Evolutionary conservation across 164 flowering plant genomes (phyloP).

Genomic region (Malania oleifera): DNA sequence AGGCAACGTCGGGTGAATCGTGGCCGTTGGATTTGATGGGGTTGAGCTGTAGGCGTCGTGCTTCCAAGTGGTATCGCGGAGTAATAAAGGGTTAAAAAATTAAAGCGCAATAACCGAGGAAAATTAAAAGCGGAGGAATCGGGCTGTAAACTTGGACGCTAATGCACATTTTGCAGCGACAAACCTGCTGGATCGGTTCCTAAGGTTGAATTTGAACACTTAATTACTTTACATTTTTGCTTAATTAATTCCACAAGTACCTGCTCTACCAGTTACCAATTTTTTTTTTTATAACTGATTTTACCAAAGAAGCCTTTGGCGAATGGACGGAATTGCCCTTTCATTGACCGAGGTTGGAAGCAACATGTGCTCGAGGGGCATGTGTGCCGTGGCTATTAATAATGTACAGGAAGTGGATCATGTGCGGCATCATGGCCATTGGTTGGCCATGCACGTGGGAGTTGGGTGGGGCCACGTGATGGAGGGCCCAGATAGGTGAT

Average conservation of each 20-base stretch:
- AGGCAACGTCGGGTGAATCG: slow-evolving; percentile 21
- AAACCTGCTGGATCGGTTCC: slow-evolving; percentile 75
- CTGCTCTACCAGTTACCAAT: background rate
- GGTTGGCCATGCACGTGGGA: no score
- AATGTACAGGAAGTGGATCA: slow-evolving; percentile 8
- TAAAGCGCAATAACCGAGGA: slow-evolving; percentile 14
- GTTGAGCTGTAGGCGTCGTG: slow-evolving; percentile 50
- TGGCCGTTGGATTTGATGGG: slow-evolving; percentile 12
- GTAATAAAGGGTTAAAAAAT: background rate
- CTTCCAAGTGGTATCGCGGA: slow-evolving; percentile 20
- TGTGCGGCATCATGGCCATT: slow-evolving; percentile 1
- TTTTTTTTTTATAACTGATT: slow-evolving; percentile 6
- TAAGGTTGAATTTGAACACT: slow-evolving; percentile 39
- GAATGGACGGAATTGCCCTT: no score
- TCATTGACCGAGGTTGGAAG: no score
- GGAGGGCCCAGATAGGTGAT: no score
- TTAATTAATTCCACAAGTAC: slow-evolving; percentile 7
- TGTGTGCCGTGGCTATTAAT: background rate
- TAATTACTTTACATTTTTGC: slow-evolving; percentile 12
- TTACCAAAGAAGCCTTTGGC: no score
- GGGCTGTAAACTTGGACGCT: slow-evolving; percentile 44
- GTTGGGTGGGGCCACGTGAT: no score
- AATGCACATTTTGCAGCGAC: slow-evolving; percentile 51
- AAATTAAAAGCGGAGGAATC: slow-evolving; percentile 32
- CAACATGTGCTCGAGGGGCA: no score